A percentile compares a stretch with the other conserved stretches of the same genome.
Conservation (phyloP, 805 yeast species). For the Metschnikowia continentalis region DNA sequence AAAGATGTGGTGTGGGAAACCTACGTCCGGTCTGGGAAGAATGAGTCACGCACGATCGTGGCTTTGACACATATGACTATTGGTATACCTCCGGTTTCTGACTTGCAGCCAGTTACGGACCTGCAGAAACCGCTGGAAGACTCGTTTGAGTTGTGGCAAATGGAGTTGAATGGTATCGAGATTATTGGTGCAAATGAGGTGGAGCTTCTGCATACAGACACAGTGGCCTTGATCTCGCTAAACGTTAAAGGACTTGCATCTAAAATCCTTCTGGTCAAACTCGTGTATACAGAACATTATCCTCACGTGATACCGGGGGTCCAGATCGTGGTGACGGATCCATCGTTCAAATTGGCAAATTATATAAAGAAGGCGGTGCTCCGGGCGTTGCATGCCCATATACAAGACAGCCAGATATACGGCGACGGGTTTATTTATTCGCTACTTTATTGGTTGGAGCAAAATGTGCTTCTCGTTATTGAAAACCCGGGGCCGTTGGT, state of each 20-base stretch:
- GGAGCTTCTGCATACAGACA: slow-evolving; percentile 20
- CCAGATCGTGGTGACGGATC: slow-evolving; percentile 39
- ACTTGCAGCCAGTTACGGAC: background rate
- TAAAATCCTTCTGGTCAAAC: slow-evolving; percentile 18
- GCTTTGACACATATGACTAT: slow-evolving; percentile 37
- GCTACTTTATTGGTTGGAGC: slow-evolving; percentile 76
- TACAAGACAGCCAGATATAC: slow-evolving; percentile 41
- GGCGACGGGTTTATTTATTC: slow-evolving; percentile 71
- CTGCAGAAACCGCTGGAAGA: slow-evolving; percentile 20
- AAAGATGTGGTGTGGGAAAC: slow-evolving; percentile 55
- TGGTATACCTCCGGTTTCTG: background rate
- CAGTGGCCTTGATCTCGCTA: slow-evolving; percentile 10
- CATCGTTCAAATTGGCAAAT: slow-evolving; percentile 55
- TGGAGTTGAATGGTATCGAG: slow-evolving; percentile 66
- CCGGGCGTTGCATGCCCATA: slow-evolving; percentile 41
- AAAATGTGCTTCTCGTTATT: slow-evolving; percentile 52
- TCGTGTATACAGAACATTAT: slow-evolving; percentile 40
- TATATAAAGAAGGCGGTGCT: slow-evolving; percentile 62
- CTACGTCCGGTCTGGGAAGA: slow-evolving; percentile 35
- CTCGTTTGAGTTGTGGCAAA: slow-evolving; percentile 54
- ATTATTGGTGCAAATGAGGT: slow-evolving; percentile 54
- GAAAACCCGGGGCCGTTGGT: slow-evolving; percentile 71
- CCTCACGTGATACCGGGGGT: slow-evolving; percentile 72
- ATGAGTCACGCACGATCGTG: slow-evolving; percentile 51
- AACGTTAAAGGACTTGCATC: slow-evolving; percentile 7